phyloP scores from a whole-genome alignment of 2,329 filamentous ascomycete species.

The Akanthomyces muscarius region DNA sequence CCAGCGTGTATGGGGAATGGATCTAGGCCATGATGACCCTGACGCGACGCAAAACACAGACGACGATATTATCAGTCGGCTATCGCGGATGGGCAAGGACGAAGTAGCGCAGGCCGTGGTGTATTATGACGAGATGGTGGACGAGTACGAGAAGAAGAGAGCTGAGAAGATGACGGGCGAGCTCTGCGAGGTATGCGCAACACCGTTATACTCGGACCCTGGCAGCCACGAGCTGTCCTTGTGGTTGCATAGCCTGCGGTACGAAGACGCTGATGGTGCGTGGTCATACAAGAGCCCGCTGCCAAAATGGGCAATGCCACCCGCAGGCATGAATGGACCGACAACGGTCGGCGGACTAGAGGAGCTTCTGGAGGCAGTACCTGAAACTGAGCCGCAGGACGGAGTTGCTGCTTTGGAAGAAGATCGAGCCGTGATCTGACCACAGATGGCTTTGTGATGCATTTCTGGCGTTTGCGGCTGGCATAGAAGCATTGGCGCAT shows the following conservation, averaged over 20 bases:
- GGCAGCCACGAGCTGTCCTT: conserved; percentile 85
- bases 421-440: neutral
- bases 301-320: conserved; percentile 83
- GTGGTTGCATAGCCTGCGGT: conserved; percentile 88
- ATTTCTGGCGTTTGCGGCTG: conserved; percentile 6
- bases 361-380: conserved; percentile 52
- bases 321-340: conserved; percentile 66
- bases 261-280: conserved; percentile 74
- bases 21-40: conserved; percentile 64
- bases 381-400: conserved; percentile 4
- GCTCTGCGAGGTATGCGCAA: conserved; percentile 75
- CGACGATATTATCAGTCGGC: conserved; percentile 80
- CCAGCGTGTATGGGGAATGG: conserved; percentile 80
- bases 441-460: neutral
- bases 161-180: conserved; percentile 92
- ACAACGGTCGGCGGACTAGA: conserved; percentile 61
- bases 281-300: conserved; percentile 87
- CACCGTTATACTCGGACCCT: conserved; percentile 89
- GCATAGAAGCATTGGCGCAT: neutral
- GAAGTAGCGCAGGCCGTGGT: conserved; percentile 86
- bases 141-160: conserved; percentile 82
- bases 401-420: conserved; percentile 42
- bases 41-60: conserved; percentile 71
- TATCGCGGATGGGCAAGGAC: conserved; percentile 89
- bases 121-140: conserved; percentile 92